These are phyloP conservation scores for Polychaeton citri DNA, from an alignment of 2,329 filamentous ascomycete genomes.

Conservation along the genomic window DNA sequence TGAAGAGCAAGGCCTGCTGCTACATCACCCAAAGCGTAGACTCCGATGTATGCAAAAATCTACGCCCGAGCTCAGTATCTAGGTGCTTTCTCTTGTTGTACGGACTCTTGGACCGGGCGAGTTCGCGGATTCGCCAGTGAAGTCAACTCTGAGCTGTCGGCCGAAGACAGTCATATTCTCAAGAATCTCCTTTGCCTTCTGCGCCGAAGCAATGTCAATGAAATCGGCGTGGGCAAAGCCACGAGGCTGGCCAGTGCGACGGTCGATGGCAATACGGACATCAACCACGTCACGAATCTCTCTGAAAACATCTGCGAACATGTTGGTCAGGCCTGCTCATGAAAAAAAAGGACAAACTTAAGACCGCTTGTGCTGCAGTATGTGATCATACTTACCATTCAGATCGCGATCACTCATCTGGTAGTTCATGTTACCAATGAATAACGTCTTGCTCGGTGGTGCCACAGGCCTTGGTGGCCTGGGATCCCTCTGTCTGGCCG, in stretches of 20 bases:
- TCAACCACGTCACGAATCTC: slow-evolving; percentile 57
- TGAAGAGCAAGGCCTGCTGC: too few relatives aligned
- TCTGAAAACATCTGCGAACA: slow-evolving; percentile 47
- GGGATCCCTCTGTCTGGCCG: not conserved
- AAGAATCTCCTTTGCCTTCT: slow-evolving; percentile 45
- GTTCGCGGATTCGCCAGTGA: slow-evolving; percentile 16
- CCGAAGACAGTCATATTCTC: slow-evolving; percentile 48
- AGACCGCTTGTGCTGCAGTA: too few relatives aligned
- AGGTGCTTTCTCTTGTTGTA: not conserved
- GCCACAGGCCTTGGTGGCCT: slow-evolving; percentile 12
- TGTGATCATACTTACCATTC: slow-evolving; percentile 40
- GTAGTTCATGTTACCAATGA: slow-evolving; percentile 75
- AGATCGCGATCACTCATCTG: slow-evolving; percentile 76
- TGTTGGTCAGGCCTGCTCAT: not conserved
- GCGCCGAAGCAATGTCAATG: slow-evolving; percentile 51
- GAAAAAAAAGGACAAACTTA: too few relatives aligned
- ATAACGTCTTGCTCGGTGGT: slow-evolving; percentile 53
- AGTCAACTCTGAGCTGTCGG: slow-evolving; percentile 54
- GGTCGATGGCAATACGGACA: slow-evolving; percentile 71
- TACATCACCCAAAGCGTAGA: too few relatives aligned
- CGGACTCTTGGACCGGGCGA: not conserved
- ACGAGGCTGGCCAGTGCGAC: slow-evolving; percentile 63
- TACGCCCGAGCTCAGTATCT: not conserved
- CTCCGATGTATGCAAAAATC: not conserved
- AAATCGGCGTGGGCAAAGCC: slow-evolving; percentile 83